These are phyloP conservation scores for Mentha longifolia DNA, from an alignment of 257 asterid genomes.

Conservation along the genomic window DNA sequence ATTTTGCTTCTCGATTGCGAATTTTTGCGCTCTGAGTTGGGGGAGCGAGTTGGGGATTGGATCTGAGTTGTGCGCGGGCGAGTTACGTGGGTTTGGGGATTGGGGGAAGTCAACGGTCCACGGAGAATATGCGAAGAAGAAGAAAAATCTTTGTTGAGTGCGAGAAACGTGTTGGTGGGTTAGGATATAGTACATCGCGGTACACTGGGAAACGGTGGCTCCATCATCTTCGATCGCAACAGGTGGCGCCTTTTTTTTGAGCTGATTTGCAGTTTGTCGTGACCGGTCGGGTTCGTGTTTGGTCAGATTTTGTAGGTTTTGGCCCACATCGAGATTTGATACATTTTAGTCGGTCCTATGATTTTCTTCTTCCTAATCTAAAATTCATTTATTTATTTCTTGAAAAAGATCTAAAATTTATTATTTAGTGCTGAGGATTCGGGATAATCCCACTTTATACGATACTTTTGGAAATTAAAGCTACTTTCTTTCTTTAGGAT, in stretches of 20 bases:
- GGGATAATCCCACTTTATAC: not conserved
- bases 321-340: not conserved
- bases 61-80: slow-evolving; percentile 28
- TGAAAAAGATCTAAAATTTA: not conserved
- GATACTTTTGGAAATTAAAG: not conserved
- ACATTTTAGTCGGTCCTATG: not conserved
- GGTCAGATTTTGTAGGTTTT: not conserved
- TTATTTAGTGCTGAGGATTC: not conserved
- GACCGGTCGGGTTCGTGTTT: slow-evolving; percentile 1
- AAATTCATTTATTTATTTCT: no score
- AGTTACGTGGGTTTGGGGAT: not conserved
- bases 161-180: slow-evolving; percentile 16
- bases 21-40: not conserved
- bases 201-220: slow-evolving; percentile 18
- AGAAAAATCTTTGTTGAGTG: slow-evolving; percentile 23
- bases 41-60: slow-evolving; percentile 27
- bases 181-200: not conserved
- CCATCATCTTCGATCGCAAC: slow-evolving; percentile 21
- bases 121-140: slow-evolving; percentile 33
- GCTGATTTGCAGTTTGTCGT: not conserved
- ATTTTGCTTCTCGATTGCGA: not conserved
- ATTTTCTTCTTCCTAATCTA: not conserved
- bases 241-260: slow-evolving; percentile 23
- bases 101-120: slow-evolving; percentile 42
- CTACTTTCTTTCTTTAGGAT: not conserved